phyloP scores from a whole-genome alignment of 352 stramenopile genomes.

The Phytopythium mirpurense region DNA sequence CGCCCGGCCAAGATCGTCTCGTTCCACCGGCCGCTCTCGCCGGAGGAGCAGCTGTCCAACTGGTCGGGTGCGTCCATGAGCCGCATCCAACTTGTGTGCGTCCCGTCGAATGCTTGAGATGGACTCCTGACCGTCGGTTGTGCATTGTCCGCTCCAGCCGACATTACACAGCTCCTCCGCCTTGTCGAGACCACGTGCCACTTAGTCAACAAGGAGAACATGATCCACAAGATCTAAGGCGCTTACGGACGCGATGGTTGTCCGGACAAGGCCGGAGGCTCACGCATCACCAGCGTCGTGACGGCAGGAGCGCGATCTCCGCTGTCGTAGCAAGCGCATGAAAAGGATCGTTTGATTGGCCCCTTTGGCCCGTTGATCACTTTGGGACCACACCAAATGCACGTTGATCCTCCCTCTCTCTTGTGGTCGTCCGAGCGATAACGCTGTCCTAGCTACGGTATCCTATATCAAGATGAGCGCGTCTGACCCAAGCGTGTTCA shows the following conservation, averaged over 20 bases:
- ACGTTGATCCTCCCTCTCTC: slow-evolving; percentile 2
- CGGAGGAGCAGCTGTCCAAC: slow-evolving; percentile 93
- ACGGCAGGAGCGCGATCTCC: not conserved
- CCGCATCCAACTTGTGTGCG: not conserved
- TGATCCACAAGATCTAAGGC: slow-evolving; percentile 91
- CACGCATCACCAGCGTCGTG: not conserved
- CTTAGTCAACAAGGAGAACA: slow-evolving; percentile 99
- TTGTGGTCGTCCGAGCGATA: too few relatives aligned
- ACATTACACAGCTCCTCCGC: slow-evolving; percentile 95
- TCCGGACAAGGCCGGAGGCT: not conserved
- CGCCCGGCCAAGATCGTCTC: slow-evolving; percentile 95
- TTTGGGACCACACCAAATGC: not conserved
- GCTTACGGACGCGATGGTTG: not conserved
- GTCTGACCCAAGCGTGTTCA: not conserved
- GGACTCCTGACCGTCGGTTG: too few relatives aligned
- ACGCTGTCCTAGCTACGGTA: too few relatives aligned
- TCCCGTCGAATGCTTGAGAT: too few relatives aligned
- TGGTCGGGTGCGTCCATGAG: slow-evolving; percentile 80
- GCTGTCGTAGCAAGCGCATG: not conserved
- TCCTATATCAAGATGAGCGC: not conserved
- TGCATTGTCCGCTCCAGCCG: slow-evolving; percentile 41
- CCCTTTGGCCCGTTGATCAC: not conserved
- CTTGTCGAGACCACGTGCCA: slow-evolving; percentile 97
- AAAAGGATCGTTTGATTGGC: not conserved
- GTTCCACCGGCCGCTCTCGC: slow-evolving; percentile 87